phyloP scores from a whole-genome alignment of 2,329 filamentous ascomycete genomes.

The Cercospora sesami region DNA sequence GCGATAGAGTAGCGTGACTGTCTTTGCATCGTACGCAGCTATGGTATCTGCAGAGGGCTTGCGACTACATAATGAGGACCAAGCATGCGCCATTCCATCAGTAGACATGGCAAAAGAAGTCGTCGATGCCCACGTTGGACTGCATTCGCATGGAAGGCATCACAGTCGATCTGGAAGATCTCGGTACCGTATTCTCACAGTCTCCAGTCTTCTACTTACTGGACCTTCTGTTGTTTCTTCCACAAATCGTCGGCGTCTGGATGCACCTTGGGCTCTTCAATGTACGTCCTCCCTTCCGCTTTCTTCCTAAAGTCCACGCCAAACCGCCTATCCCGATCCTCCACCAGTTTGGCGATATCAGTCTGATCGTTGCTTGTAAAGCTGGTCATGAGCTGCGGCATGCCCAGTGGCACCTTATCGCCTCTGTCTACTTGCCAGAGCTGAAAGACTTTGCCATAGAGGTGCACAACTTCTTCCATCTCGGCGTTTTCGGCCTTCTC shows the following conservation, averaged over 20 bases:
- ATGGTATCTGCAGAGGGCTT: background rate
- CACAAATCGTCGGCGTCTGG: slow-evolving; percentile 52
- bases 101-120: background rate
- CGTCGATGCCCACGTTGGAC: background rate
- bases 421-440: slow-evolving; percentile 82
- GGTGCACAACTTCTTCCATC: slow-evolving; percentile 71
- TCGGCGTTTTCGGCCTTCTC: slow-evolving; percentile 74
- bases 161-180: background rate
- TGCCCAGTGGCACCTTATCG: slow-evolving; percentile 61
- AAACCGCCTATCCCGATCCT: slow-evolving; percentile 57
- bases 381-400: slow-evolving; percentile 65
- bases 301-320: slow-evolving; percentile 55
- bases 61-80: background rate
- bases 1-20: background rate
- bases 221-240: slow-evolving; percentile 33
- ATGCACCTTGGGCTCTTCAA: slow-evolving; percentile 52
- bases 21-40: background rate
- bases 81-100: background rate
- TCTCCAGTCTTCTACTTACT: background rate
- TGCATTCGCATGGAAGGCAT: background rate
- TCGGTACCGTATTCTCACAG: background rate
- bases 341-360: slow-evolving; percentile 48
- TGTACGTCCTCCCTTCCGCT: slow-evolving; percentile 54
- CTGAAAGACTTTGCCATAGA: slow-evolving; percentile 85
- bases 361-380: slow-evolving; percentile 55